Evolutionary conservation across 2,329 filamentous ascomycete species (phyloP), one percentile per base, ranked within the genome.

Genomic region (Bipolaris zeicola): DNA sequence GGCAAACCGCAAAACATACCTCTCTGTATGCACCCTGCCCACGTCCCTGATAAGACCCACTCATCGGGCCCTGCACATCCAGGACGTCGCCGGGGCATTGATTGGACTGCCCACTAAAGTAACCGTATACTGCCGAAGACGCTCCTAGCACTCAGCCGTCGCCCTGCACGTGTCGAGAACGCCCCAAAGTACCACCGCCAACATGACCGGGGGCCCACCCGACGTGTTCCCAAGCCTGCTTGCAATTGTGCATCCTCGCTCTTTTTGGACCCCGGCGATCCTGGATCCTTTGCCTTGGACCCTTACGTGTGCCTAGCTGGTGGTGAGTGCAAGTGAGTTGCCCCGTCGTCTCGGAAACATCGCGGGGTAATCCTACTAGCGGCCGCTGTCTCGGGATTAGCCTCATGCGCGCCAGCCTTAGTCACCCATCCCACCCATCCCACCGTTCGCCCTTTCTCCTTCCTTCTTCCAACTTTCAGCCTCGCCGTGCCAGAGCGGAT

Each of bases 301-400:
- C 42, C 26, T 20, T 28, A 44, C 42, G 26, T 44, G n/a, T 44
- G 42, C 24, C 42, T 16, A 44, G 24, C 7, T 5, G 2, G n/a
- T 26, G 6, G 24, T 26, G 22, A 26, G 24, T 26, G 24, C 16
- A 5, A 6, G 26, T 26, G 18, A n/a, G n/a, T 8, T n/a, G n/a
- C 42, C 6, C 42, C 42, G n/a, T 44, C 42, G n/a, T 13, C 41
- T 44, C 42, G 42, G 42, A 16, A 44, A 44, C 42, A 44, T 44
- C 42, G 42, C 42, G 42, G 42, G 42, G 42, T 31, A 44, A 31
- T 44, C n/a, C 42, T 28, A 7, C 24, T 31, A 26, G 10, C 7
- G 3, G 24, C 42, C n/a, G 42, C 42, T 20, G 28, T 20, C 16
- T 31, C 28, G 16, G 42, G 42, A 20, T 28, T 45, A 45, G 42